A percentile compares a stretch with the other conserved stretches of the same genome.
phyloP scores from a whole-genome alignment of 2,329 filamentous ascomycete species.

The Cylindrodendrum hubeiense region DNA sequence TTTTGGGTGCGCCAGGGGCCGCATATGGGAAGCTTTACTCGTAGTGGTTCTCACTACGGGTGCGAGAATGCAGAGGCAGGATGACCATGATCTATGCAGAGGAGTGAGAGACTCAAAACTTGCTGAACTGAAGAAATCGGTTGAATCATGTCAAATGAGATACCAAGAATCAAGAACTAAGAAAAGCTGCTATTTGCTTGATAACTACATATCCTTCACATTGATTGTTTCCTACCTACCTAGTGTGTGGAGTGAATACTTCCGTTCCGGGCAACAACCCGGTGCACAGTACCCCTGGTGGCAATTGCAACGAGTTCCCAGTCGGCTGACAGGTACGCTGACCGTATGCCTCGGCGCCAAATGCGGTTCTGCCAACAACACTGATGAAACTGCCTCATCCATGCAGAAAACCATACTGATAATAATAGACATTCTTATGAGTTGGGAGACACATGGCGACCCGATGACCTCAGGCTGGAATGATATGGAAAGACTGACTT shows the following conservation, averaged over 20 bases:
- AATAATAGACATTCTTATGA: neutral
- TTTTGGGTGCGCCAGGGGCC: slow-evolving; percentile 13
- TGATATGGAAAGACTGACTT: slow-evolving; percentile 2
- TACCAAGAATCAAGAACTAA: slow-evolving; percentile 19
- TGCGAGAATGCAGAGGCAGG: neutral
- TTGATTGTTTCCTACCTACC: neutral
- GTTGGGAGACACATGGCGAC: neutral
- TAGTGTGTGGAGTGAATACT: neutral
- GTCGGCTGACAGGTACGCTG: slow-evolving; percentile 2
- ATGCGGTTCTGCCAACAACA: neutral
- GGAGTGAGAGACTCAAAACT: neutral
- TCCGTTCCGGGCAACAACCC: neutral
- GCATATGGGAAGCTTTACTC: neutral
- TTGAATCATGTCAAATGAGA: slow-evolving; percentile 22
- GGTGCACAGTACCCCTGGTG: neutral
- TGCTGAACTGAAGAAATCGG: slow-evolving; percentile 6
- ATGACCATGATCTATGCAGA: neutral
- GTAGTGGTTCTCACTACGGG: neutral
- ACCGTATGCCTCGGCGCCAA: neutral
- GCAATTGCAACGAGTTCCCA: neutral
- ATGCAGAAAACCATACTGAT: neutral
- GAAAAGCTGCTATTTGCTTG: slow-evolving; percentile 2
- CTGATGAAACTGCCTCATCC: neutral
- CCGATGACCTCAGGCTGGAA: slow-evolving; percentile 12
- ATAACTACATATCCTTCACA: neutral